Conservation (phyloP, 345 rosid species). For the Turnera subulata region DNA sequence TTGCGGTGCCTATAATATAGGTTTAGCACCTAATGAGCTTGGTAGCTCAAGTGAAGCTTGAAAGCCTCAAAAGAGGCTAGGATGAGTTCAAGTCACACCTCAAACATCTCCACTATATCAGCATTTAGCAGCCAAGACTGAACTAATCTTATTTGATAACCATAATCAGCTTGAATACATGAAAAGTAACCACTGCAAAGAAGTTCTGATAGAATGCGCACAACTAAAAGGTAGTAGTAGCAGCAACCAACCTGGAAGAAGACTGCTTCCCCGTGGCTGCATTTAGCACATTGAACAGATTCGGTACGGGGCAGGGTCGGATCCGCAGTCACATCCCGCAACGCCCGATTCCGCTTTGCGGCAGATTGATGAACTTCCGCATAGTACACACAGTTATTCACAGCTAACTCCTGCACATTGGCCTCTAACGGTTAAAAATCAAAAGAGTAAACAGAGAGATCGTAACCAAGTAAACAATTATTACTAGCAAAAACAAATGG, state of each 20-base stretch:
- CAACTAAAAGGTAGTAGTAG: too few relatives aligned
- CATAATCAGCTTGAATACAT: too few relatives aligned
- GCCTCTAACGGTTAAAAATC: neutral
- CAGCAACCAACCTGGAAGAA: conserved; percentile 53
- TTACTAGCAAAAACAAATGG: neutral
- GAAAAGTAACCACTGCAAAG: too few relatives aligned
- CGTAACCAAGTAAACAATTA: neutral
- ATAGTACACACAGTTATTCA: conserved; percentile 52
- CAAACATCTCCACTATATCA: too few relatives aligned
- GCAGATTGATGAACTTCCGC: conserved; percentile 68
- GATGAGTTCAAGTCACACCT: too few relatives aligned
- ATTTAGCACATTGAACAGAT: conserved; percentile 42
- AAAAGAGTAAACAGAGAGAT: neutral
- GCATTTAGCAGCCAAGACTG: too few relatives aligned
- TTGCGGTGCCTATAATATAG: too few relatives aligned
- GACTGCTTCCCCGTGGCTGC: conserved; percentile 62
- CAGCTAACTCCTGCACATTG: conserved; percentile 52
- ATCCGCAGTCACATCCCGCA: conserved; percentile 70
- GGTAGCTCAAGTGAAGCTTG: too few relatives aligned
- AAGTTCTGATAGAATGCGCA: too few relatives aligned
- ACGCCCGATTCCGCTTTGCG: conserved; percentile 55
- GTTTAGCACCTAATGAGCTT: too few relatives aligned
- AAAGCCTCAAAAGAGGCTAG: too few relatives aligned
- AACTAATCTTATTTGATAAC: too few relatives aligned
- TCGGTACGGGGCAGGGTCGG: conserved; percentile 83